A percentile compares a stretch with the other conserved stretches of the same genome.
phyloP scores from a whole-genome alignment of 306 rosid species.

The Prunus campanulata region DNA sequence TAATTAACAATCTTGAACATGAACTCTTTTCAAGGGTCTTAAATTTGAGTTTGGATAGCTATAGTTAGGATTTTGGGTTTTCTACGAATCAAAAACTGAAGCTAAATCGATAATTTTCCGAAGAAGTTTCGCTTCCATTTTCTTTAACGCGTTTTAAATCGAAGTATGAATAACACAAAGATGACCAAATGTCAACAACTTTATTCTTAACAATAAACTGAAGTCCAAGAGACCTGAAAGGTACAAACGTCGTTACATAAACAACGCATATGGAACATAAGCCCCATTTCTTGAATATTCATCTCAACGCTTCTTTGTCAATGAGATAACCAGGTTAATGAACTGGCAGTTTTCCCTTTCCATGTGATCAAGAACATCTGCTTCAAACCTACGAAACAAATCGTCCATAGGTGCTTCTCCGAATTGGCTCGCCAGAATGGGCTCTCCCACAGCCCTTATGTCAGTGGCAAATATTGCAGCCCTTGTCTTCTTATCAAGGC shows the following conservation, averaged over 20 bases:
- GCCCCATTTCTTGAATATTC: neutral
- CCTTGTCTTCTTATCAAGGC: slow-evolving; percentile 13
- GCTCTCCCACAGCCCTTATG: slow-evolving; percentile 38
- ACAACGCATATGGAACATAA: neutral
- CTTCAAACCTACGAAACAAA: slow-evolving; percentile 32
- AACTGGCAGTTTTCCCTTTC: slow-evolving; percentile 12
- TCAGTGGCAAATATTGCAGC: slow-evolving; percentile 23
- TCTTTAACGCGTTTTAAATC: too few relatives aligned
- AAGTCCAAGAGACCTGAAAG: neutral
- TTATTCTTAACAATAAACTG: neutral
- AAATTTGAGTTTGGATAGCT: too few relatives aligned
- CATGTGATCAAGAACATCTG: slow-evolving; percentile 19
- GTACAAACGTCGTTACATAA: neutral
- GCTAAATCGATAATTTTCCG: too few relatives aligned
- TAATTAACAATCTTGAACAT: too few relatives aligned
- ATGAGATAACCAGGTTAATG: slow-evolving; percentile 11
- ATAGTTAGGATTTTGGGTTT: too few relatives aligned
- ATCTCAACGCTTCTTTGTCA: slow-evolving; percentile 13
- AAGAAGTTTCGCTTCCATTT: too few relatives aligned
- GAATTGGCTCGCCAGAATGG: slow-evolving; percentile 34
- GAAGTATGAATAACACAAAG: too few relatives aligned
- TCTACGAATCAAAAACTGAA: too few relatives aligned
- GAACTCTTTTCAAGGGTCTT: too few relatives aligned
- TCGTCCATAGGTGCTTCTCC: slow-evolving; percentile 37
- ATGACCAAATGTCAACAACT: too few relatives aligned